phyloP scores from a whole-genome alignment of 179 eudicot genomes.

The Drosera spatulata region DNA sequence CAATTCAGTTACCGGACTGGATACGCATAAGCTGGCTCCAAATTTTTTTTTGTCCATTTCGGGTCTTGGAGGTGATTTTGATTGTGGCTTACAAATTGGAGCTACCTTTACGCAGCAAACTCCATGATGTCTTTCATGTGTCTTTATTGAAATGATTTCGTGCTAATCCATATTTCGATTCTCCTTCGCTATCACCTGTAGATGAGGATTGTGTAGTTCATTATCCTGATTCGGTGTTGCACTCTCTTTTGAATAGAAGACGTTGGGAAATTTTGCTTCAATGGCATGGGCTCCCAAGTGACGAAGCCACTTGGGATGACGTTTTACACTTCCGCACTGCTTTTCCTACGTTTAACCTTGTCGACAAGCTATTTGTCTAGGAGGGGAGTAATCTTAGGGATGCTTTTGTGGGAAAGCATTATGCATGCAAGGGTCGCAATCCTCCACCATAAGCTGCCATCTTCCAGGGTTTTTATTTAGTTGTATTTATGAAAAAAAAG shows the following conservation, averaged over 20 bases:
- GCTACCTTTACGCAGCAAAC: background rate
- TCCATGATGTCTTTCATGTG: background rate
- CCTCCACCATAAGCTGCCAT: too few species aligned
- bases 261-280: background rate
- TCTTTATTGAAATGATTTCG: background rate
- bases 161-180: background rate
- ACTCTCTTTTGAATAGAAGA: background rate
- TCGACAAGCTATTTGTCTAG: background rate
- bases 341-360: background rate
- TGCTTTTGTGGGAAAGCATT: too few species aligned
- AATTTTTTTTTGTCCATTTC: too few species aligned
- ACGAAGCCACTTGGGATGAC: background rate
- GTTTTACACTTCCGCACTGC: background rate
- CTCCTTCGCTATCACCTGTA: background rate
- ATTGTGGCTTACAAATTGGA: background rate
- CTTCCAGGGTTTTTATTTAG: too few species aligned
- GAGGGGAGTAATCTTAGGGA: background rate
- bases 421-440: too few species aligned
- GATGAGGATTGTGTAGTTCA: background rate
- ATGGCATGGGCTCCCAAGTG: background rate
- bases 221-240: background rate
- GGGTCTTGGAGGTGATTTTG: too few species aligned
- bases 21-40: too few species aligned
- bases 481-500: too few species aligned
- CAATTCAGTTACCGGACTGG: too few species aligned